These are phyloP conservation scores for Xylaria nigripes DNA, from an alignment of 495 filamentous ascomycete species.

Conservation along the genomic window DNA sequence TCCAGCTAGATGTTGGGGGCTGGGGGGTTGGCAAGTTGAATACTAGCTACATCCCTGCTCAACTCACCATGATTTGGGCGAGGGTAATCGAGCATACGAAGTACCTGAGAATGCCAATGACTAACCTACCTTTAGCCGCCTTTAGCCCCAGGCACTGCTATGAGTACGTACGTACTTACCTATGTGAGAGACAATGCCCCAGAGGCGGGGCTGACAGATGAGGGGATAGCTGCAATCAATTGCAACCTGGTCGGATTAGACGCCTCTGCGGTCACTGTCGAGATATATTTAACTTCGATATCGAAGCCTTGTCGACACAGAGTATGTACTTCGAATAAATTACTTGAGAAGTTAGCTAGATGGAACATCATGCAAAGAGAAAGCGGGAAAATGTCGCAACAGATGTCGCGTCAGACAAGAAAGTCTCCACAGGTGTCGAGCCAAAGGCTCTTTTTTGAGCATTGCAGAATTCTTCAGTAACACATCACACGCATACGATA, in stretches of 20 bases:
- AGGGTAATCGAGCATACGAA: slow-evolving; percentile 34
- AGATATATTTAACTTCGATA: not conserved
- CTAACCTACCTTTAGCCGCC: slow-evolving; percentile 49
- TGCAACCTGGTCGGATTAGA: slow-evolving; percentile 33
- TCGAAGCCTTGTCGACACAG: not conserved
- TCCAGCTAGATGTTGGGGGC: slow-evolving; percentile 57
- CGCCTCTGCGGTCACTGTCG: not conserved
- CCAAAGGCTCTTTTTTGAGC: not conserved
- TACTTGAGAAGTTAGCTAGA: not conserved
- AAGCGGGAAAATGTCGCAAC: not conserved
- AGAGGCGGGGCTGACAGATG: slow-evolving; percentile 36
- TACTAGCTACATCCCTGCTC: slow-evolving; percentile 63
- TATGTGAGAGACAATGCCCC: slow-evolving; percentile 44
- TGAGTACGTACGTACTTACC: too few species aligned
- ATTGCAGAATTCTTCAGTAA: not conserved
- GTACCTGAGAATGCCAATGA: slow-evolving; percentile 48
- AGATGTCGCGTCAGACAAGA: not conserved
- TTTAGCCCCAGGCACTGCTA: too few species aligned
- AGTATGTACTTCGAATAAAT: not conserved
- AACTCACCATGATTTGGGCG: slow-evolving; percentile 76
- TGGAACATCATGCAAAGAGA: not conserved
- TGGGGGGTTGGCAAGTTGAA: slow-evolving; percentile 53
- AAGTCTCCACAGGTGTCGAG: not conserved
- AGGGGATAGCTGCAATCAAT: slow-evolving; percentile 45
- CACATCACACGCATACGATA: not conserved